phyloP scores from a whole-genome alignment of 768 basidiomycete species.

The Dictyophora rubrovolvata region DNA sequence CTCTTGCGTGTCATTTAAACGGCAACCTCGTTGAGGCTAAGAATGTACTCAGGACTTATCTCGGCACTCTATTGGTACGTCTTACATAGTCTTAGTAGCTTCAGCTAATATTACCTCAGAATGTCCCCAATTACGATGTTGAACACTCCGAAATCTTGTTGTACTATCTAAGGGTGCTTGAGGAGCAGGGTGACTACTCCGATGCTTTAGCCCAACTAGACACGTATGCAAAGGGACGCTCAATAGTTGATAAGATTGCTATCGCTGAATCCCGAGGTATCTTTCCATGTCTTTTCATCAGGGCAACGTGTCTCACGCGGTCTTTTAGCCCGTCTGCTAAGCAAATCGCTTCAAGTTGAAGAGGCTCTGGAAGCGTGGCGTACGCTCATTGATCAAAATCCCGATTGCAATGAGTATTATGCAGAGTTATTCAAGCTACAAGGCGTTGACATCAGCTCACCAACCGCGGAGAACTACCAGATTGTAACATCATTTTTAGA shows the following conservation, averaged over 20 bases:
- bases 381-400: slow-evolving; percentile 72
- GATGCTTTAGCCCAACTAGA: slow-evolving; percentile 60
- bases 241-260: slow-evolving; percentile 61
- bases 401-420: slow-evolving; percentile 78
- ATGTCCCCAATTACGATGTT: slow-evolving; percentile 66
- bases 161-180: slow-evolving; percentile 64
- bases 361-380: slow-evolving; percentile 79
- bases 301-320: neutral
- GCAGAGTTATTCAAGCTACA: slow-evolving; percentile 56
- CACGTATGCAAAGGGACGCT: slow-evolving; percentile 46
- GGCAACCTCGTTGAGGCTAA: slow-evolving; percentile 63
- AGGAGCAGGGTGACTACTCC: slow-evolving; percentile 55
- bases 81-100: neutral
- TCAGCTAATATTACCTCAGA: slow-evolving; percentile 30
- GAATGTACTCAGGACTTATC: slow-evolving; percentile 64
- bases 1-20: slow-evolving; percentile 80
- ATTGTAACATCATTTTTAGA: slow-evolving; percentile 49
- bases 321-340: slow-evolving; percentile 62
- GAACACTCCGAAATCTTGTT: slow-evolving; percentile 78
- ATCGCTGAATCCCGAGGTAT: slow-evolving; percentile 62
- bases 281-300: slow-evolving; percentile 6
- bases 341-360: slow-evolving; percentile 46
- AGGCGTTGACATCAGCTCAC: slow-evolving; percentile 44
- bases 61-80: slow-evolving; percentile 58
- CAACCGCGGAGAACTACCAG: slow-evolving; percentile 38